A percentile compares a stretch with the other conserved stretches of the same genome.
Conservation (phyloP, 2,329 filamentous ascomycete species). For the Acephala macrosclerotiorum region DNA sequence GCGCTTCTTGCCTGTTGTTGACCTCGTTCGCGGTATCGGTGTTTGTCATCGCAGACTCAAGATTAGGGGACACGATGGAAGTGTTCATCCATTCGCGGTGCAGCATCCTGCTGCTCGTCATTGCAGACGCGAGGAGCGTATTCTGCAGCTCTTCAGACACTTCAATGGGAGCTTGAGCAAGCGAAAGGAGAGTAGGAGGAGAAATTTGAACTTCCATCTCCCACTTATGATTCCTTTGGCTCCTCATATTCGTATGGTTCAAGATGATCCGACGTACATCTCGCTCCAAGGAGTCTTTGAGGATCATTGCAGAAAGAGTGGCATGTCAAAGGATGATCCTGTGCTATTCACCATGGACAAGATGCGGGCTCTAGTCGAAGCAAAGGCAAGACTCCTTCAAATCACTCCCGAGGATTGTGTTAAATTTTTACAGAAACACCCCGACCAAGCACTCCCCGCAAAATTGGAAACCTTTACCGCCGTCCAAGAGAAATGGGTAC, state of each 20-base stretch:
- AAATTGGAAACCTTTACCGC: slow-evolving; percentile 92
- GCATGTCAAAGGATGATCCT: slow-evolving; percentile 93
- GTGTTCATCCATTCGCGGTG: slow-evolving; percentile 94
- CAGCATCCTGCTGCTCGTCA: slow-evolving; percentile 94
- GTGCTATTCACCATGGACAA: slow-evolving; percentile 96
- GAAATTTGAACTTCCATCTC: slow-evolving; percentile 95
- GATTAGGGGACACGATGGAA: slow-evolving; percentile 97
- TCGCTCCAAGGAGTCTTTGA: slow-evolving; percentile 96
- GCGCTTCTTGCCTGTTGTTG: slow-evolving; percentile 93
- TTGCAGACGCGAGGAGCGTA: slow-evolving; percentile 92
- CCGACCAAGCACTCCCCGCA: slow-evolving; percentile 75
- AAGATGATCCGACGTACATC: slow-evolving; percentile 94
- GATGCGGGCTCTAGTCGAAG: slow-evolving; percentile 77
- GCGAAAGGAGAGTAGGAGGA: slow-evolving; percentile 91
- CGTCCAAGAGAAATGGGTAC: slow-evolving; percentile 93
- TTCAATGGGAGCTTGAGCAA: slow-evolving; percentile 92
- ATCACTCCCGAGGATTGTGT: not conserved
- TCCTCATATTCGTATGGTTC: slow-evolving; percentile 92
- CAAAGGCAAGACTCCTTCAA: slow-evolving; percentile 42
- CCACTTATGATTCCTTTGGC: slow-evolving; percentile 96
- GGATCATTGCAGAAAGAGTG: slow-evolving; percentile 88
- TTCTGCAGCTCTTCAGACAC: slow-evolving; percentile 94
- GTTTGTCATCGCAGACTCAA: slow-evolving; percentile 92
- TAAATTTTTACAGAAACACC: slow-evolving; percentile 59
- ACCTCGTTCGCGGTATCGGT: slow-evolving; percentile 88